These are phyloP conservation scores for Pseudoturritis turrita DNA, from an alignment of 345 rosid genomes.

Conservation along the genomic window DNA sequence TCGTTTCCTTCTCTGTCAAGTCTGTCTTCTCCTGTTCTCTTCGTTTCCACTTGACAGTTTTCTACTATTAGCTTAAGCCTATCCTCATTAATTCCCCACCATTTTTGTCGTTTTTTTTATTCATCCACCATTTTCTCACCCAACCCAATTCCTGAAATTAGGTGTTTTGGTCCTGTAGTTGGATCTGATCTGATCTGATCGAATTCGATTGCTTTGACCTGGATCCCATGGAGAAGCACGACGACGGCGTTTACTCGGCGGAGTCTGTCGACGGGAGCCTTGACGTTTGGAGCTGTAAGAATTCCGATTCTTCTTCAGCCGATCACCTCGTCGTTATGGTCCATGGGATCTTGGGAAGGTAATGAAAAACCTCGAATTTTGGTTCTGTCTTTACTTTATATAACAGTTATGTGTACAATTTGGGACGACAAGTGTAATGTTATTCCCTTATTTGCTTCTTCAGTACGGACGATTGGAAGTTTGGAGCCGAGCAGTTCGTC, in stretches of 20 bases:
- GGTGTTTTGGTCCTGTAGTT: neutral
- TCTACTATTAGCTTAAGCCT: neutral
- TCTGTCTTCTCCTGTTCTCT: neutral
- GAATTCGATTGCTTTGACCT: neutral
- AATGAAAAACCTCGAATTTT: neutral
- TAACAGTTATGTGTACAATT: too few species aligned
- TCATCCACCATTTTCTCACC: neutral
- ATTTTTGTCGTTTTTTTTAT: neutral
- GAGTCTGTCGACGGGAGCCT: slow-evolving; percentile 65
- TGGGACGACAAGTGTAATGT: neutral
- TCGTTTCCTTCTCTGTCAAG: slow-evolving; percentile 8
- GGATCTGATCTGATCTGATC: slow-evolving; percentile 15
- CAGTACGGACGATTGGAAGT: slow-evolving; percentile 94
- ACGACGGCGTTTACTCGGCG: slow-evolving; percentile 55
- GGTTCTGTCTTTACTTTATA: too few species aligned
- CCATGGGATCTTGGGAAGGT: slow-evolving; percentile 98
- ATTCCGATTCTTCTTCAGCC: slow-evolving; percentile 56
- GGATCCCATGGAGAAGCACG: slow-evolving; percentile 24
- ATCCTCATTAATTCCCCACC: neutral
- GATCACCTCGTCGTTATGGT: slow-evolving; percentile 98
- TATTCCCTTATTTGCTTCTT: neutral
- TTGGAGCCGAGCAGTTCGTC: slow-evolving; percentile 86
- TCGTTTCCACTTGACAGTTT: neutral
- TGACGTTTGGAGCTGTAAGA: slow-evolving; percentile 68
- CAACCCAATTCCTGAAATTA: neutral